Evolutionary conservation across 2,329 filamentous ascomycete genomes (phyloP), one percentile per base, ranked within the genome.

Genomic region (Phoma sp.): DNA sequence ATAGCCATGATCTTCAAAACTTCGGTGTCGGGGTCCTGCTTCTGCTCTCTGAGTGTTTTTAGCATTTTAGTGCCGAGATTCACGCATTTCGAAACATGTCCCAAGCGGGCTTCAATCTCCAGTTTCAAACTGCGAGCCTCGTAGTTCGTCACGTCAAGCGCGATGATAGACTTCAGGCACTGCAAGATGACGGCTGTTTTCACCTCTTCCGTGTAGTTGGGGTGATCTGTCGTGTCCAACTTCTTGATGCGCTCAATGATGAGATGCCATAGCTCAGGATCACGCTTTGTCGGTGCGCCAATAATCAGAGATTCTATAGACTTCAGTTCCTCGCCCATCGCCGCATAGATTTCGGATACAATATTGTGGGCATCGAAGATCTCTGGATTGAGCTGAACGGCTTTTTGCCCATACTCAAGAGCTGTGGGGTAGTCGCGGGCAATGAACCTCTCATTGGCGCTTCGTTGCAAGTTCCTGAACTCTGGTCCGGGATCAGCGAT

Each of bases 381-480:
- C 68, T 88, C 85, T 0, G 85, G 85, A 62, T 88, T 88, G 12
- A 72, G 52, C 57, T 73, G 68, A 36, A 76, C 72, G 10, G 74
- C 74, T 51, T 70, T 65, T 17, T 71, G 64, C 3, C 69, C 69
- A 50, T 67, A 70, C 6, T 67, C 61, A 24, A 74, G 65, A 13
- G 74, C 74, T 2, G 81, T 78, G 5, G 84, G 80, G 59, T 88
- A 86, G 19, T 88, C 81, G 24, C 82, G 80, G 9, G 82, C 79
- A 55, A 91, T 80, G 67, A 88, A 92, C 4, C 86, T 85, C 56
- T 87, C 81, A 55, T 87, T 90, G 3, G 90, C 90, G 67, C 84
- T 80, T 41, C 84, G 82, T 43, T 92, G 81, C 37, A 88, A 80
- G 36, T 84, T 80, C 65, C 88, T 91, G 72, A 92, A 90, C 63